Conservation (phyloP, 495 filamentous ascomycete species). For the Penicillium pulvis region DNA sequence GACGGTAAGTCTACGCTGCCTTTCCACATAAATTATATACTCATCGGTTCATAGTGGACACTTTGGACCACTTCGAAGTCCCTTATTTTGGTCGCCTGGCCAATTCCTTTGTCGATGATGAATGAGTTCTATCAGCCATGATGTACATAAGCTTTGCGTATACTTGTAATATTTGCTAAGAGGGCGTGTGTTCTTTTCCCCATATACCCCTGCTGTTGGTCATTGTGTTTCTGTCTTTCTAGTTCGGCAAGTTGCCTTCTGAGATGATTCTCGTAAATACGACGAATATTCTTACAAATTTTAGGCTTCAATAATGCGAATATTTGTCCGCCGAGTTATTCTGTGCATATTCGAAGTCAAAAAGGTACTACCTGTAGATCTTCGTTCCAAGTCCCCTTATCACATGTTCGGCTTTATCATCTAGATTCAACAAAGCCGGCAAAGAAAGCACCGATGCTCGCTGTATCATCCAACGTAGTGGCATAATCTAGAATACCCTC, state of each 20-base stretch:
- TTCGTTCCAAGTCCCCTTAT: too few species aligned
- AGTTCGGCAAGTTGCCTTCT: neutral
- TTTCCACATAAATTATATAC: neutral
- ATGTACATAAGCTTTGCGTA: slow-evolving; percentile 11
- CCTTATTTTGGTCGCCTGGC: slow-evolving; percentile 77
- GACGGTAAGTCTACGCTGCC: slow-evolving; percentile 59
- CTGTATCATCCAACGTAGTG: neutral
- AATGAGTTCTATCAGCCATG: slow-evolving; percentile 48
- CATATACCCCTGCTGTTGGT: slow-evolving; percentile 24
- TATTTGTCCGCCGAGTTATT: too few species aligned
- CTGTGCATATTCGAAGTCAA: too few species aligned
- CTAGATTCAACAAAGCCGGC: neutral
- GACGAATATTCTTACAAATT: neutral
- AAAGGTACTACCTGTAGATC: too few species aligned
- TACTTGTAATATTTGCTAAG: slow-evolving; percentile 18
- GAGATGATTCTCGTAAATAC: neutral
- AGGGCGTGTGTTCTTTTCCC: slow-evolving; percentile 17
- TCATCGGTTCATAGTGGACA: slow-evolving; percentile 60
- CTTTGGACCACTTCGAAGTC: slow-evolving; percentile 88
- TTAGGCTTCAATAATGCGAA: neutral
- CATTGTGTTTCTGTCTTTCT: neutral
- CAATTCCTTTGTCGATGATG: slow-evolving; percentile 89
- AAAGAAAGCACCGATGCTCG: neutral
- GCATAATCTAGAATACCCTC: neutral
- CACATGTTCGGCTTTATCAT: too few species aligned